phyloP scores from a whole-genome alignment of 176 grass and related monocot species.

The Rhipidocladum racemiflorum region DNA sequence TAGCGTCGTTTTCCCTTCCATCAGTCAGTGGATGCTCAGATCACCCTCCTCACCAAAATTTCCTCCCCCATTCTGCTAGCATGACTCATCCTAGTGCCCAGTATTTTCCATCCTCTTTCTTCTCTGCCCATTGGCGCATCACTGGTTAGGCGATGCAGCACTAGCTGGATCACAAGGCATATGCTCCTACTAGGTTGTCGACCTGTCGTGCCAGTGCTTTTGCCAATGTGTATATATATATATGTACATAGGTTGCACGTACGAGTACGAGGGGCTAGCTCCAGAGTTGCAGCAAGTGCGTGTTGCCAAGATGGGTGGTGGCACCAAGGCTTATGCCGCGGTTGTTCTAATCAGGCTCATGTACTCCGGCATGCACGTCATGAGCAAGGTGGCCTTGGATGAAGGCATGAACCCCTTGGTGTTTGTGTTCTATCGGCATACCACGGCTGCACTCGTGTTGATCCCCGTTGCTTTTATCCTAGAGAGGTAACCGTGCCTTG shows the following conservation, averaged over 20 bases:
- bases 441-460: slow-evolving; percentile 48
- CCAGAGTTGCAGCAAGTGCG: background rate
- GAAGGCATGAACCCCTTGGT: slow-evolving; percentile 63
- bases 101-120: slow-evolving; percentile 27
- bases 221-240: slow-evolving; percentile 39
- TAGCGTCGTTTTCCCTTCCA: slow-evolving; percentile 4
- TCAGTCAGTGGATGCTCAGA: slow-evolving; percentile 50
- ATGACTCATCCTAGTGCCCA: slow-evolving; percentile 21
- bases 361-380: slow-evolving; percentile 66
- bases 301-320: slow-evolving; percentile 31
- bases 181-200: slow-evolving; percentile 43
- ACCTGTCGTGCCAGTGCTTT: slow-evolving; percentile 16
- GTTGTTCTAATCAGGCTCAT: slow-evolving; percentile 54
- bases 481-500: slow-evolving; percentile 32
- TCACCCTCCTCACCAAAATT: slow-evolving; percentile 40
- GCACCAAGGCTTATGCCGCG: slow-evolving; percentile 34
- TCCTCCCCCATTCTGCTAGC: background rate
- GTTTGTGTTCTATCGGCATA: slow-evolving; percentile 76
- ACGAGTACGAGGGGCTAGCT: background rate
- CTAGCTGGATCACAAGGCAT: slow-evolving; percentile 29
- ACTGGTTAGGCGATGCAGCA: slow-evolving; percentile 33
- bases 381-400: slow-evolving; percentile 58
- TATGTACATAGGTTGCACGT: slow-evolving; percentile 22
- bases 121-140: slow-evolving; percentile 36
- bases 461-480: slow-evolving; percentile 48